These are phyloP conservation scores for Effrenium voratum DNA, from an alignment of 73 alveolate genomes.

Conservation along the genomic window DNA sequence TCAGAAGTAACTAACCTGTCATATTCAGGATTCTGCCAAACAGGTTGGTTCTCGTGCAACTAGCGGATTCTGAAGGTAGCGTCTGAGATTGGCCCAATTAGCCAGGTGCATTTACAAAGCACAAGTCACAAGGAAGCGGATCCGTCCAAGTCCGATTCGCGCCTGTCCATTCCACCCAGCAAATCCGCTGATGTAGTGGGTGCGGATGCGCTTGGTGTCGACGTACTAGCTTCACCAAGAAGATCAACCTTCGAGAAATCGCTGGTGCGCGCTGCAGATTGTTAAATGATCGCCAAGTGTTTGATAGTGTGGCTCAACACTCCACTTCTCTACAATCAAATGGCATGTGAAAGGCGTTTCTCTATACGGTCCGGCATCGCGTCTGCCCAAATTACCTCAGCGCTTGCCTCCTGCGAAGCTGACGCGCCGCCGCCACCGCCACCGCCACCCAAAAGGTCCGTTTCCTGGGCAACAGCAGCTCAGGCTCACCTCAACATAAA, in stretches of 20 bases:
- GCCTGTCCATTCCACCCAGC: slow-evolving; percentile 74
- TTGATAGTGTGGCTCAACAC: too few species aligned
- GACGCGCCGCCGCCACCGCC: background rate
- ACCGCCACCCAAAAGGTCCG: slow-evolving; percentile 71
- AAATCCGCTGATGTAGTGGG: slow-evolving; percentile 13
- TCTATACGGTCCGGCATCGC: too few species aligned
- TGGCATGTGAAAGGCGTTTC: too few species aligned
- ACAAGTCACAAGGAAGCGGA: background rate
- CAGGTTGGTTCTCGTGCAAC: background rate
- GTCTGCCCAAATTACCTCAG: background rate
- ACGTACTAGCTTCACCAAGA: too few species aligned
- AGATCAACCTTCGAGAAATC: too few species aligned
- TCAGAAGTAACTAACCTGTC: too few species aligned
- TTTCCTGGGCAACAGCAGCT: slow-evolving; percentile 55
- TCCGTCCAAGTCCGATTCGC: too few species aligned
- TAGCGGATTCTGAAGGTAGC: background rate
- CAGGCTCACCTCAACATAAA: too few species aligned
- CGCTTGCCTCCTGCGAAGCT: background rate
- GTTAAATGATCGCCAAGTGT: too few species aligned
- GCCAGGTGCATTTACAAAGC: background rate
- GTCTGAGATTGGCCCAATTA: background rate
- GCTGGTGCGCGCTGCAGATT: too few species aligned
- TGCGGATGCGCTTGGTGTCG: background rate
- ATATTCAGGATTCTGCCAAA: too few species aligned
- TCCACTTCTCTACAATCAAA: too few species aligned